A percentile compares a stretch with the other conserved stretches of the same genome.
phyloP scores from a whole-genome alignment of 108 stramenopile species.

The Thalassiosira profunda region DNA sequence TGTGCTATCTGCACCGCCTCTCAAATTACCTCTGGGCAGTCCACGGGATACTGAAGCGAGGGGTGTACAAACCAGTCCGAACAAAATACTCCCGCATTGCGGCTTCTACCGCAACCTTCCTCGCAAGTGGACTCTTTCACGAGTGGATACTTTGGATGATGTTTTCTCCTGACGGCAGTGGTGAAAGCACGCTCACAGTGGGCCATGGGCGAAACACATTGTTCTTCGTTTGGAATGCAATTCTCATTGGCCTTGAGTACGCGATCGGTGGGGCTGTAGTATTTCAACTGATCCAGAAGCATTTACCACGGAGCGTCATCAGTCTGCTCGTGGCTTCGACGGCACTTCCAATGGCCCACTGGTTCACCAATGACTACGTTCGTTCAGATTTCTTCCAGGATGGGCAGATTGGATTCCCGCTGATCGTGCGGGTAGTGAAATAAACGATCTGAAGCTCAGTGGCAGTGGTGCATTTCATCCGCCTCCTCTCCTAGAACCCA shows the following conservation, averaged over 20 bases:
- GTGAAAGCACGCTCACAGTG: no score
- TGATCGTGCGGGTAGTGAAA: slow-evolving; percentile 19
- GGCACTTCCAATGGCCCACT: slow-evolving; percentile 34
- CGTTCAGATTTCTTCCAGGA: slow-evolving; percentile 52
- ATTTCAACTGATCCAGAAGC: slow-evolving; percentile 25
- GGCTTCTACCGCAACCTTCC: slow-evolving; percentile 37
- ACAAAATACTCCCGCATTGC: slow-evolving; percentile 20
- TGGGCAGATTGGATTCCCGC: slow-evolving; percentile 37
- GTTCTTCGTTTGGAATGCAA: slow-evolving; percentile 50
- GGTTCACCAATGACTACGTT: slow-evolving; percentile 58
- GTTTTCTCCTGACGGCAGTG: no score
- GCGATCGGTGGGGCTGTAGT: slow-evolving; percentile 22
- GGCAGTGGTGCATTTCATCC: no score
- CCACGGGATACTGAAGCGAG: slow-evolving; percentile 8
- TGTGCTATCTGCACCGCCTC: background rate
- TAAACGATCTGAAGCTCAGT: no score
- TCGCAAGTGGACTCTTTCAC: slow-evolving; percentile 48
- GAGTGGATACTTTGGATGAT: slow-evolving; percentile 39
- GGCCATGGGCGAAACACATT: slow-evolving; percentile 32
- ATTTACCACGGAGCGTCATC: slow-evolving; percentile 14
- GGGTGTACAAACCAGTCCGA: slow-evolving; percentile 48
- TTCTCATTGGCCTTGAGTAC: slow-evolving; percentile 40
- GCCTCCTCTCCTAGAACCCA: no score
- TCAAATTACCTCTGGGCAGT: background rate
- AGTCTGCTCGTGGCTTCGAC: slow-evolving; percentile 33